These are phyloP conservation scores for Diaporthe vexans DNA, from an alignment of 2,329 filamentous ascomycete genomes.

Conservation along the genomic window DNA sequence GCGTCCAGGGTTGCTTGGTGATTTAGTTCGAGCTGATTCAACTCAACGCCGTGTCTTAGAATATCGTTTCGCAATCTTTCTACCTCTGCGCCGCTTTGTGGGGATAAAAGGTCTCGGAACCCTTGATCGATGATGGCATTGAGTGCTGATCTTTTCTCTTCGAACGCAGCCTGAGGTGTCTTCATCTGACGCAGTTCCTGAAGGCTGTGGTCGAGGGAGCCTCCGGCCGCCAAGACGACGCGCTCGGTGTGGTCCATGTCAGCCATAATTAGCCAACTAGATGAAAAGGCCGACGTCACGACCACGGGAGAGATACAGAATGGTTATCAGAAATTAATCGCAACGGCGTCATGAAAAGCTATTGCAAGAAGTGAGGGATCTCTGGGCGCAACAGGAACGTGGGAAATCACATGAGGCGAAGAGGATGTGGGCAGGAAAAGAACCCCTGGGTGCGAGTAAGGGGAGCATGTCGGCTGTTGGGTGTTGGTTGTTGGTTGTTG, in stretches of 20 bases:
- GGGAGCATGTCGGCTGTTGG: neutral
- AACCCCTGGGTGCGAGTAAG: neutral
- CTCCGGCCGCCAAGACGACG: neutral
- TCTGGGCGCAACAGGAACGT: neutral
- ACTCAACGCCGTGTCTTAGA: neutral
- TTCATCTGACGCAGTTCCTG: neutral
- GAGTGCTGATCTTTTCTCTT: neutral
- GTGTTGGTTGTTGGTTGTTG: slow-evolving; percentile 2
- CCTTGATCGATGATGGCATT: neutral
- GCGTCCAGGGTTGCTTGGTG: slow-evolving; percentile 1
- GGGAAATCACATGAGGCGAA: neutral
- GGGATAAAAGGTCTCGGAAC: neutral
- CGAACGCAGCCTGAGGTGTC: neutral
- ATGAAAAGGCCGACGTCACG: neutral
- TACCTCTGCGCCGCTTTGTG: neutral
- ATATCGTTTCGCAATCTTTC: neutral
- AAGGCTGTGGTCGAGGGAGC: neutral
- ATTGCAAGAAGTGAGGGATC: slow-evolving; percentile 1
- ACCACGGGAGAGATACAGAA: neutral
- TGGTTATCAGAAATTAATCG: neutral
- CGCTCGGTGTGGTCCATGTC: neutral
- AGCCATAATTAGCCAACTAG: neutral
- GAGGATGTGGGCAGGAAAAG: neutral
- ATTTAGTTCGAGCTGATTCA: neutral
- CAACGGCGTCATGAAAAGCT: neutral